These are phyloP conservation scores for Penicillium simplicissimum DNA, from an alignment of 495 filamentous ascomycete species.

Conservation along the genomic window DNA sequence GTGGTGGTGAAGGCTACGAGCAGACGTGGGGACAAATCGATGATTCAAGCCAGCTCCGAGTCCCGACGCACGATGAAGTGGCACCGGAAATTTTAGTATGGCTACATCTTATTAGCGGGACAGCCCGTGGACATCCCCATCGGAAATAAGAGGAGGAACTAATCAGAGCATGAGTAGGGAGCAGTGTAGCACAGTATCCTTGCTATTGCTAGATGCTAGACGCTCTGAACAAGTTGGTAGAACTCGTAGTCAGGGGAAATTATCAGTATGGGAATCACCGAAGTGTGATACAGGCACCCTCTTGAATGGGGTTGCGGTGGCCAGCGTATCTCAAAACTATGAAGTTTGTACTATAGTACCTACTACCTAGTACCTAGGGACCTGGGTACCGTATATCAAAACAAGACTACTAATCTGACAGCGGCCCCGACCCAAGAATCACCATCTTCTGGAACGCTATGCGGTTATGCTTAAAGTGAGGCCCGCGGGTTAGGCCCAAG, in stretches of 20 bases:
- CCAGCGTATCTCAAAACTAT: no score
- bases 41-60: background rate
- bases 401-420: constrained; percentile 16
- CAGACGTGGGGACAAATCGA: background rate
- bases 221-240: background rate
- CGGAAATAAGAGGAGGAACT: background rate
- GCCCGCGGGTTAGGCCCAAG: constrained; percentile 7
- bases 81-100: constrained; percentile 3
- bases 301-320: no score
- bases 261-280: no score
- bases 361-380: no score
- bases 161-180: background rate
- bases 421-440: constrained; percentile 25
- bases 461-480: constrained; percentile 24
- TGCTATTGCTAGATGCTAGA: no score
- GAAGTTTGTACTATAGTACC: no score
- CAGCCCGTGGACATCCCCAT: background rate
- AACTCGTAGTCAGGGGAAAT: background rate
- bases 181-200: no score
- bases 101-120: background rate
- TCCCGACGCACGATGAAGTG: constrained; percentile 5
- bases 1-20: background rate
- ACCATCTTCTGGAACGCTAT: constrained; percentile 23
- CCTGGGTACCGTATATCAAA: background rate
- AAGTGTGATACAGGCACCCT: no score